Evolutionary conservation across 805 yeast genomes (phyloP), one percentile per base, ranked within the genome.

Genomic region (Myxozyma sirexii): DNA sequence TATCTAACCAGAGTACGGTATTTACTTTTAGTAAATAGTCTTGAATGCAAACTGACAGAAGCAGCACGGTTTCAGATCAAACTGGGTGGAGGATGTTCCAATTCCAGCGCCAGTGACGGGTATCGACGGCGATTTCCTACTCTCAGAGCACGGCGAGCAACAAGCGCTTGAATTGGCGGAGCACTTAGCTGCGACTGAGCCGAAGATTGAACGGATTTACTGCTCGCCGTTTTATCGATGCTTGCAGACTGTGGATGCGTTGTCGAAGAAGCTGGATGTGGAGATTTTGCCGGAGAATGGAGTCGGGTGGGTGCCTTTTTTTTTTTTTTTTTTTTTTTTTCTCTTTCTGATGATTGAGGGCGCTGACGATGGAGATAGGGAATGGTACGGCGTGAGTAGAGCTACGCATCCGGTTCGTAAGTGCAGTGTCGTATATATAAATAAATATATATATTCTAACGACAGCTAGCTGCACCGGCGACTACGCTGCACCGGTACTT

Each of bases 171-270:
- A 94, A 69, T 75, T 94, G 63, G 91, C 88, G 0, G 79, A 75
- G 26, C 86, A 80, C 69, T 69, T 92, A 17, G 66, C 81, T 17
- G 77, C 82, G 0, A 60, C 70, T 5, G 62, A 54, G n/a, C 86
- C 87, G 3, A 80, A 80, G 57, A 96, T 96, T 1, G 85, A 87
- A 61, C 74, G 87, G 59, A 80, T 94, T 10, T 80, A 90, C 63
- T 74, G 87, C 0, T 87, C 96, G 17, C 98, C 98, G 0, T 92
- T 91, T 72, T 91, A 89, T 71, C 78, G 98, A 59, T 94, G 98
- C 72, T 76, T 91, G 5, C 90, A 94, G 69, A 92, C 98, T 0
- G 79, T 87, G 6, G 74, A 80, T 10, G 96, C 96, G 1, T 78
- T 86, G 13, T 84, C 96, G 0, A 77, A 83, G 44, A 70, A 71